Percentiles rank a stretch among this genome's conserved stretches.
Evolutionary conservation across 1,284 basidiomycete species (phyloP).

Genomic region (Bondarzewia mesenterica): DNA sequence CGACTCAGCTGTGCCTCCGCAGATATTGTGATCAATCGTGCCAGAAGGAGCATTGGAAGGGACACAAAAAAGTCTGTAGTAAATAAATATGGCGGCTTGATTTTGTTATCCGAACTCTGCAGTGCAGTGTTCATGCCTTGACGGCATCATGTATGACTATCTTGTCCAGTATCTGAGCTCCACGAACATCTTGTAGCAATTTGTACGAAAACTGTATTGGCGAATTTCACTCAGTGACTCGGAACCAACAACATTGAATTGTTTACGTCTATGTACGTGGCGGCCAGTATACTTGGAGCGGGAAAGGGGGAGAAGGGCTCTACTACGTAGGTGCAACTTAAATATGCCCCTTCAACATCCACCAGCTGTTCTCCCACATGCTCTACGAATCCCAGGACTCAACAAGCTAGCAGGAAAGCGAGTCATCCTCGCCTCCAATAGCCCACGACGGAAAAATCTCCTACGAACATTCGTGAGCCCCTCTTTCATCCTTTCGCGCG

Average conservation of each 20-base stretch:
- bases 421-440: constrained; percentile 80
- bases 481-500: background rate
- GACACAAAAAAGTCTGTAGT: constrained; percentile 35
- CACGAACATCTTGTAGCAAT: too few relatives aligned
- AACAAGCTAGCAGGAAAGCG: constrained; percentile 67
- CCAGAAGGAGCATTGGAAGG: constrained; percentile 42
- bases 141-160: too few relatives aligned
- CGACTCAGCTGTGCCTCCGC: background rate
- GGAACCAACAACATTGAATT: too few relatives aligned
- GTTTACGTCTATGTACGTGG: too few relatives aligned
- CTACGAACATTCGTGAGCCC: constrained; percentile 65
- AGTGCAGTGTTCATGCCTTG: too few relatives aligned
- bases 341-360: too few relatives aligned
- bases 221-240: too few relatives aligned
- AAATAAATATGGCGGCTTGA: background rate
- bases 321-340: too few relatives aligned
- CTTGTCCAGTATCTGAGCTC: too few relatives aligned
- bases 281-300: too few relatives aligned
- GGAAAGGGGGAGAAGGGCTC: too few relatives aligned
- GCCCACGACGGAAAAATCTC: constrained; percentile 81
- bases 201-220: too few relatives aligned
- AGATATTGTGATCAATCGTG: constrained; percentile 45
- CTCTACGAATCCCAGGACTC: constrained; percentile 64
- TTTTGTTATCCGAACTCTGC: background rate
- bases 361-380: constrained; percentile 55